These are phyloP conservation scores for Penicillium pancosmium DNA, from an alignment of 495 filamentous ascomycete genomes.

Conservation along the genomic window DNA sequence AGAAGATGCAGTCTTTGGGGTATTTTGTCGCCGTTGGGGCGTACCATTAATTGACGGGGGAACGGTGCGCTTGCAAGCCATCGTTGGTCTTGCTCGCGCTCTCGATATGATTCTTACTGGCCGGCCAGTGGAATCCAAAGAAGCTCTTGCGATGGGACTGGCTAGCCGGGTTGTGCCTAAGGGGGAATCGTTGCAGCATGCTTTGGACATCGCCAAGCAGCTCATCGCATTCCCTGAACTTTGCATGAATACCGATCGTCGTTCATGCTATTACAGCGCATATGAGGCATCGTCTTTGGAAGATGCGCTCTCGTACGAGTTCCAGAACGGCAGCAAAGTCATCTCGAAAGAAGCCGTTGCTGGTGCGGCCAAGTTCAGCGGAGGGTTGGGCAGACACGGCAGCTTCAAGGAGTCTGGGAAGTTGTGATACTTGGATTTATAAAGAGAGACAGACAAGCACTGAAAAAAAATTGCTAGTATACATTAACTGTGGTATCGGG, in stretches of 20 bases:
- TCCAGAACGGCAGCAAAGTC: constrained; percentile 39
- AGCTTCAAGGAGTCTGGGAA: constrained; percentile 34
- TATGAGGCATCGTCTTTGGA: constrained; percentile 45
- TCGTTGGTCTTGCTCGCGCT: constrained; percentile 51
- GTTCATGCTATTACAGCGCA: constrained; percentile 44
- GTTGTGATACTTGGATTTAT: neutral
- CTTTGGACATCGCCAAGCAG: constrained; percentile 42
- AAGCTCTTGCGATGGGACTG: constrained; percentile 51
- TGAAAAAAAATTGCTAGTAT: constrained; percentile 8
- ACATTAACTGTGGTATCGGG: constrained; percentile 12
- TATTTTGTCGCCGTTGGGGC: constrained; percentile 53
- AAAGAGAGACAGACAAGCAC: neutral
- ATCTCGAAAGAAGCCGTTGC: constrained; percentile 40
- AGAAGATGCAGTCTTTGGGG: constrained; percentile 50
- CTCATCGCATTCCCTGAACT: constrained; percentile 47
- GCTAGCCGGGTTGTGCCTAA: constrained; percentile 51
- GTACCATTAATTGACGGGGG: constrained; percentile 55
- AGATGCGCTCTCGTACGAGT: constrained; percentile 49
- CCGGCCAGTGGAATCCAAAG: constrained; percentile 42
- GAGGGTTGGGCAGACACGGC: constrained; percentile 46
- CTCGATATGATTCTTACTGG: constrained; percentile 57
- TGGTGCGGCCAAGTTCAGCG: constrained; percentile 46
- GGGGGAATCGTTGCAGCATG: constrained; percentile 47
- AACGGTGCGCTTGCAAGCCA: constrained; percentile 49
- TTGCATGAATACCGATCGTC: constrained; percentile 47